Percentiles rank a stretch among this genome's conserved stretches.
These are phyloP conservation scores for Theileria parva DNA, from an alignment of 169 alveolate genomes.

Conservation along the genomic window DNA sequence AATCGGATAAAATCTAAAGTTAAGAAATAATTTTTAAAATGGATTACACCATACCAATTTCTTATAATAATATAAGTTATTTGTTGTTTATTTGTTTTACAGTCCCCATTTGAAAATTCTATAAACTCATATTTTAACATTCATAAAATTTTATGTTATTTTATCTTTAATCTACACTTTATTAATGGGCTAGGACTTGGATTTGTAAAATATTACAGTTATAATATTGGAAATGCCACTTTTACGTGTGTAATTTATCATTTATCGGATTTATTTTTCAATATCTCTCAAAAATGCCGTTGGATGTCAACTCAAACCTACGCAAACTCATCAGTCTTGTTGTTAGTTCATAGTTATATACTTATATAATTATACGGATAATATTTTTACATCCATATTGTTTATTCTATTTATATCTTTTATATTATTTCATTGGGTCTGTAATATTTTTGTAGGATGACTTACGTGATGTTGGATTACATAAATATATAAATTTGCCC, in stretches of 20 bases:
- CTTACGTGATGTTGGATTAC: conserved; percentile 90
- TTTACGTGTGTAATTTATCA: conserved; percentile 14
- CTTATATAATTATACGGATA: not conserved
- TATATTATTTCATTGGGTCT: not conserved
- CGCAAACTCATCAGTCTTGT: conserved; percentile 57
- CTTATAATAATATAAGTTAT: too few species aligned
- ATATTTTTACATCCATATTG: not conserved
- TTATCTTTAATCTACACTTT: too few species aligned
- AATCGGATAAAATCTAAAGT: not conserved
- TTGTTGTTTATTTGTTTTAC: not conserved
- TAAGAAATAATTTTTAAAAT: too few species aligned
- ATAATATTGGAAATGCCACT: not conserved
- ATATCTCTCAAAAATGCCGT: conserved; percentile 22
- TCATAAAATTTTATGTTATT: too few species aligned
- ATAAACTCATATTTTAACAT: not conserved
- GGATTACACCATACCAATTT: not conserved
- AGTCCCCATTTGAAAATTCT: not conserved
- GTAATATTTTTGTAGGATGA: conserved; percentile 73
- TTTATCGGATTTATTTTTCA: not conserved
- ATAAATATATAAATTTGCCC: conserved; percentile 88
- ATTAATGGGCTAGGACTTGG: not conserved
- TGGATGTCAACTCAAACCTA: conserved; percentile 44
- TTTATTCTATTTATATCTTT: not conserved
- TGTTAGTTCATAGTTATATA: conserved; percentile 26
- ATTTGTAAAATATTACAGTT: not conserved